Base-by-base conservation (phyloP, 2,329 filamentous ascomycete species). In the Colletotrichum acutatum region DNA sequence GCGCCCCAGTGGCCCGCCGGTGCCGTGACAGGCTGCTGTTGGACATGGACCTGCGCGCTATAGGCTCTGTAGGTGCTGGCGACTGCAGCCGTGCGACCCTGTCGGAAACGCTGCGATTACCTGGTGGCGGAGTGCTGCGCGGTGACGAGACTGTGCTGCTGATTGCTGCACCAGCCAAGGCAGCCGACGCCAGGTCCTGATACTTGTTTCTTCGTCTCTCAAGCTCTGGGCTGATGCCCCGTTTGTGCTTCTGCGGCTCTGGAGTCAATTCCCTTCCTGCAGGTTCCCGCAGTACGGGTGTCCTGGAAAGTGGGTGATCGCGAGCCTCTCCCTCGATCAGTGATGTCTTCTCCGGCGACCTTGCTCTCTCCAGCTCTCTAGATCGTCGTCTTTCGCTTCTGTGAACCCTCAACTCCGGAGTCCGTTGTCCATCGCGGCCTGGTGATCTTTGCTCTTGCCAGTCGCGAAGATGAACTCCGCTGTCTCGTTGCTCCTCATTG, bases 381-480 rank as follows among this genome's bases (percentile, higher is more conserved):
- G 46, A 69, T 68, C 58, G 74, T 53, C 68, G 78, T 74, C 68
- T 82, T 78, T 32, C 71, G 19, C 53, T 66, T 22, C 49, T 56
- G 42, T 72, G 62, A 71, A 57, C 58, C n/a, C n/a, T 61, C 22
- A 54, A 57, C 54, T 75, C 65, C 16, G 74, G 72, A 24, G 68
- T 75, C 34, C 69, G 63, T 37, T 78, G 68, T 68, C 72, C 67
- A 75, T 76, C 77, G 74, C 75, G 72, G 57, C 42, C 62, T 64
- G 28, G 60, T n/a, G 77, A 67, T 54, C 75, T 76, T 58, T 62
- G 76, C 46, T 85, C 85, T n/a, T 78, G 75, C 82, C 82, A 84
- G 53, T 89, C 87, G 26, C 84, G 85, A 56, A 90, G 82, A 75
- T 90, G 87, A 34, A 90, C 86, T 30, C 88, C 89, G 79, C 90